These are phyloP conservation scores for Ascoidea rubescens DNA, from an alignment of 805 yeast species.

Conservation along the genomic window DNA sequence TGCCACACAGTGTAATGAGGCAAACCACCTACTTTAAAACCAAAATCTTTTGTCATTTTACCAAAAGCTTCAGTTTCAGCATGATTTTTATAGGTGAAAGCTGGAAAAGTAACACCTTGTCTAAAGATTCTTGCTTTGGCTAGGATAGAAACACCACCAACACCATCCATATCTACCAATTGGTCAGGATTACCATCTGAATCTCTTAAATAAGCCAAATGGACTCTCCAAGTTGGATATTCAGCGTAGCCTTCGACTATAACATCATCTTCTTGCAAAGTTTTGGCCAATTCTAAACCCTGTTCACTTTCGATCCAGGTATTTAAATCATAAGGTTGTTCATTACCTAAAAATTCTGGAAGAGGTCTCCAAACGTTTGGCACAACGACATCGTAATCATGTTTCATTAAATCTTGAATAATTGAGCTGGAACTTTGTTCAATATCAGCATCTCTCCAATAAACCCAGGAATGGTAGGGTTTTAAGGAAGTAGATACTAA, in stretches of 20 bases:
- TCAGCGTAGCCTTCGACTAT: slow-evolving; percentile 84
- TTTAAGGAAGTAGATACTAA: slow-evolving; percentile 56
- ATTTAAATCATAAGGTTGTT: slow-evolving; percentile 91
- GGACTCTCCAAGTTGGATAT: slow-evolving; percentile 77
- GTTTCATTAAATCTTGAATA: slow-evolving; percentile 59
- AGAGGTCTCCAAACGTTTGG: slow-evolving; percentile 97
- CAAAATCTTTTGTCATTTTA: slow-evolving; percentile 66
- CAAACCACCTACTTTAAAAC: slow-evolving; percentile 72
- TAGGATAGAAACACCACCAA: slow-evolving; percentile 75
- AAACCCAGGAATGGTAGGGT: slow-evolving; percentile 83
- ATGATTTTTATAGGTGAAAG: slow-evolving; percentile 71
- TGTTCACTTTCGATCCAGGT: slow-evolving; percentile 89
- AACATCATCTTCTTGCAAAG: slow-evolving; percentile 65
- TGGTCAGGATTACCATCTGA: slow-evolving; percentile 46
- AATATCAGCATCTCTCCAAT: slow-evolving; percentile 82
- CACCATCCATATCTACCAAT: slow-evolving; percentile 65
- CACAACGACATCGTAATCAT: slow-evolving; percentile 55
- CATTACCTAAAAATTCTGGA: slow-evolving; percentile 80
- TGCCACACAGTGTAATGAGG: slow-evolving; percentile 90
- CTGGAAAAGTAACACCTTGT: slow-evolving; percentile 74
- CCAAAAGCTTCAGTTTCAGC: slow-evolving; percentile 88
- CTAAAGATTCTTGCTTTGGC: slow-evolving; percentile 65
- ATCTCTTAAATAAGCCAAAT: slow-evolving; percentile 59
- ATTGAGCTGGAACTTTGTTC: slow-evolving; percentile 73
- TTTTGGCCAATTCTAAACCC: slow-evolving; percentile 52